These are phyloP conservation scores for Aspergillus affinis DNA, from an alignment of 495 filamentous ascomycete species.

Conservation along the genomic window DNA sequence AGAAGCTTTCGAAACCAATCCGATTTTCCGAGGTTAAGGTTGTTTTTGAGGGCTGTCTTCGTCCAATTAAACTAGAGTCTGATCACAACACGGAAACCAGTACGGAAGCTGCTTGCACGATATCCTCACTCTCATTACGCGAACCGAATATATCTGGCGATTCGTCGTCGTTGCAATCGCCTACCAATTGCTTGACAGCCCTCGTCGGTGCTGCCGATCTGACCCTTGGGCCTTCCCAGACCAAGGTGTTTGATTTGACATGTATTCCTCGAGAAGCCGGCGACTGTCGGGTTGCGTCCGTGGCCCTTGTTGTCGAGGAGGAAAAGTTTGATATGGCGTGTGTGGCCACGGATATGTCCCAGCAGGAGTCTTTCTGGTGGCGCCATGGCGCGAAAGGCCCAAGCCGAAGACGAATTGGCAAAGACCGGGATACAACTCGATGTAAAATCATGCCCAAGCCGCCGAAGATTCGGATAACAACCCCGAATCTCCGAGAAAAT, in stretches of 20 bases:
- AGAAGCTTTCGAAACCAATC: conserved; percentile 60
- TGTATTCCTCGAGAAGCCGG: conserved; percentile 79
- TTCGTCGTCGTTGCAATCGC: conserved; percentile 36
- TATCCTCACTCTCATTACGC: conserved; percentile 34
- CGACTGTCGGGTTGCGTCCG: conserved; percentile 62
- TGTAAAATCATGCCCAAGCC: conserved; percentile 82
- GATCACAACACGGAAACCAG: conserved; percentile 31
- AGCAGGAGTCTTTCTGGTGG: conserved; percentile 55
- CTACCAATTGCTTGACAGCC: conserved; percentile 37
- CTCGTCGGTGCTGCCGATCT: conserved; percentile 63
- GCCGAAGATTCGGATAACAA: conserved; percentile 79
- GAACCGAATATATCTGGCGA: conserved; percentile 33
- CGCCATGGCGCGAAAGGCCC: conserved; percentile 41
- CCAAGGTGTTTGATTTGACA: conserved; percentile 68
- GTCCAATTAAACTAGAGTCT: conserved; percentile 50
- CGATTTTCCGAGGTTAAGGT: conserved; percentile 63
- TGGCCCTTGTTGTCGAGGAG: conserved; percentile 61
- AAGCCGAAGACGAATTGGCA: conserved; percentile 37
- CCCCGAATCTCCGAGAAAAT: conserved; percentile 58
- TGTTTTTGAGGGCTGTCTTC: conserved; percentile 67
- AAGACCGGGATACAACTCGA: conserved; percentile 36
- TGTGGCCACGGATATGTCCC: conserved; percentile 50
- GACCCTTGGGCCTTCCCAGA: conserved; percentile 64
- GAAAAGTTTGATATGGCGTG: conserved; percentile 69
- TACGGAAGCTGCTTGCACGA: conserved; percentile 22